Conservation (phyloP, 2,329 filamentous ascomycete species). For the Hysterium pulicare region DNA sequence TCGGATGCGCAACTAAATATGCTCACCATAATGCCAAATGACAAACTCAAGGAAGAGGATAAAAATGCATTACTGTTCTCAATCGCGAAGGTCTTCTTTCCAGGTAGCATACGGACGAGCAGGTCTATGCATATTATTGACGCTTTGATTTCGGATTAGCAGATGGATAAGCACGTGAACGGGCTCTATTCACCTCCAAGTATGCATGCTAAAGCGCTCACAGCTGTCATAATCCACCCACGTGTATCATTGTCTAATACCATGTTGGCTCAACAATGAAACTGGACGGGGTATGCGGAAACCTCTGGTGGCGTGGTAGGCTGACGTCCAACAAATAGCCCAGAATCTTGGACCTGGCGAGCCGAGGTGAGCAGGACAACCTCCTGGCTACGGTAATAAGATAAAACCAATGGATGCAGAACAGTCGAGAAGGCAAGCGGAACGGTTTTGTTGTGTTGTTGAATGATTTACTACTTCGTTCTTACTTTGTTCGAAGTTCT, state of each 20-base stretch:
- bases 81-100: conserved; percentile 76
- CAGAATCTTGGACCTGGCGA: too few species aligned
- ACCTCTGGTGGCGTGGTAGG: not conserved
- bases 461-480: too few species aligned
- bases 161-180: not conserved
- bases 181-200: conserved; percentile 29
- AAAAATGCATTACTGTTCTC: conserved; percentile 86
- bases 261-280: conserved; percentile 17
- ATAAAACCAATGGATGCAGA: too few species aligned
- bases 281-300: not conserved
- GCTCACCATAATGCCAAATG: conserved; percentile 91
- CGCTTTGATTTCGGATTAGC: conserved; percentile 56
- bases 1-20: not conserved
- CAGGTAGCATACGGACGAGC: conserved; percentile 68
- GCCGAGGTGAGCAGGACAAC: too few species aligned
- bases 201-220: conserved; percentile 66
- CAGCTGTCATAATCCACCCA: conserved; percentile 85
- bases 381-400: too few species aligned
- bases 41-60: conserved; percentile 82
- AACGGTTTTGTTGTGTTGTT: too few species aligned
- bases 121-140: conserved; percentile 84
- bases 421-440: too few species aligned
- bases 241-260: conserved; percentile 62
- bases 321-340: not conserved
- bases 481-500: too few species aligned